Evolutionary conservation across 1,284 basidiomycete species (phyloP), one percentile per base, ranked within the genome.

Genomic region (Heimioporus retisporus): DNA sequence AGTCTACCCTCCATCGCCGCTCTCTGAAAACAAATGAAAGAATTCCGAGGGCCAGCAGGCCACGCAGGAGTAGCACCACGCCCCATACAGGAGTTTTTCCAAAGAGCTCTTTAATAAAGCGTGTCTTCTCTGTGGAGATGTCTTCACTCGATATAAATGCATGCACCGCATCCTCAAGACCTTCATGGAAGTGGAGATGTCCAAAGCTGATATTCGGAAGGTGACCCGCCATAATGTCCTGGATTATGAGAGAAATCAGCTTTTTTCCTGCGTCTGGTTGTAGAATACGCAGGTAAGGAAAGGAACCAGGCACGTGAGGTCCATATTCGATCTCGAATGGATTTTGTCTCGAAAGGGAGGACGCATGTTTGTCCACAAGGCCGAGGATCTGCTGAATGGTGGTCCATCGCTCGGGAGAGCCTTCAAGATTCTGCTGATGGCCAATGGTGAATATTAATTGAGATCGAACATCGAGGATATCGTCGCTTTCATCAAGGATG

Each of bases 1-100:
- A 86, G 64, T 87, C 82, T 15, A 87, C 85, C 43, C 84, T 73
- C 81, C 82, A 87, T 21, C 84, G 79, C 64, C 79, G 80, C 43
- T 82, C 78, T 55, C 74, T 76, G 21, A 48, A n/a, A 21, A 18
- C 46, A 18, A 11, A 48, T 13, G 11, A n/a, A n/a, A 48, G 46
- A 13, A 86, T 77, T 1, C 82, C 82, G n/a, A 76, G 73, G 0
- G 77, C 81, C 16, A 87, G 61, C 15, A 84, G 75, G 6, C 86
- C 85, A 10, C 84, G 80, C 25, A 81, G 74, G 8, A 85, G 76
- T 6, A 87, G 75, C 19, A 86, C 64, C 10, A 61, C 66, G 10
- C 62, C 65, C 79, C 83, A 84, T 3, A 73, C 31, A 15, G 25
- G 35, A 3, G 65, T 69, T n/a, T n/a, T 13, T 60, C 54, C 11